Percentiles rank a stretch among this genome's conserved stretches.
phyloP scores from a whole-genome alignment of 2,329 filamentous ascomycete genomes.

The Colletotrichum kahawae region DNA sequence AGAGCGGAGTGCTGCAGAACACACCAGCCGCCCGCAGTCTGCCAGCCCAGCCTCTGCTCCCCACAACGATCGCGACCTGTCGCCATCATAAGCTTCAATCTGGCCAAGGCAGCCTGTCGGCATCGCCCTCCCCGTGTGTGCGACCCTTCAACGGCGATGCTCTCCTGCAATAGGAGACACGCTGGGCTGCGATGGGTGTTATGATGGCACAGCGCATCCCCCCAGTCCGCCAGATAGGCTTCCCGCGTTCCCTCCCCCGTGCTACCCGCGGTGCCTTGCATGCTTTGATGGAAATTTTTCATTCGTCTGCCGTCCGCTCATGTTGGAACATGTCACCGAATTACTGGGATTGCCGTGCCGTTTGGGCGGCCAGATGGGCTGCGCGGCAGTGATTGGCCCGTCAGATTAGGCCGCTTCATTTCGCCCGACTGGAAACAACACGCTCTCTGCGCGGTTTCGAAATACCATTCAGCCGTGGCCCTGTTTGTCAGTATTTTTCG shows the following conservation, averaged over 20 bases:
- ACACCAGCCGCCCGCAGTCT: neutral
- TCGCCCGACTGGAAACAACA: slow-evolving; percentile 6
- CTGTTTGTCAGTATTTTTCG: slow-evolving; percentile 8
- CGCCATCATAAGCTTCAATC: neutral
- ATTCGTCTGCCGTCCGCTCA: slow-evolving; percentile 17
- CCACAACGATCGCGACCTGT: neutral
- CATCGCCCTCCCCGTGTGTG: slow-evolving; percentile 12
- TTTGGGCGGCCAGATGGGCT: neutral
- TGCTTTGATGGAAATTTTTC: neutral
- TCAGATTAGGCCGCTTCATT: neutral
- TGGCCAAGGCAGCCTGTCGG: neutral
- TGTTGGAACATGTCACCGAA: slow-evolving; percentile 17
- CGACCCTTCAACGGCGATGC: slow-evolving; percentile 1
- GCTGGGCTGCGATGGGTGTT: neutral
- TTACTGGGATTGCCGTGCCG: slow-evolving; percentile 6
- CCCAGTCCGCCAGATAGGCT: slow-evolving; percentile 9
- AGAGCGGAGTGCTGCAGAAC: neutral
- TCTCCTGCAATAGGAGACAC: neutral
- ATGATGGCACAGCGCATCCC: slow-evolving; percentile 15
- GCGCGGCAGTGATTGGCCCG: slow-evolving; percentile 4
- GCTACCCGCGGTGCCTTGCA: slow-evolving; percentile 20
- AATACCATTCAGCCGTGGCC: neutral
- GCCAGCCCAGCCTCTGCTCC: neutral
- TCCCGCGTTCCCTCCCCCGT: slow-evolving; percentile 7
- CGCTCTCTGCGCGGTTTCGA: slow-evolving; percentile 8